Base-by-base conservation (phyloP, 306 rosid species). In the Glycine latifolia region DNA sequence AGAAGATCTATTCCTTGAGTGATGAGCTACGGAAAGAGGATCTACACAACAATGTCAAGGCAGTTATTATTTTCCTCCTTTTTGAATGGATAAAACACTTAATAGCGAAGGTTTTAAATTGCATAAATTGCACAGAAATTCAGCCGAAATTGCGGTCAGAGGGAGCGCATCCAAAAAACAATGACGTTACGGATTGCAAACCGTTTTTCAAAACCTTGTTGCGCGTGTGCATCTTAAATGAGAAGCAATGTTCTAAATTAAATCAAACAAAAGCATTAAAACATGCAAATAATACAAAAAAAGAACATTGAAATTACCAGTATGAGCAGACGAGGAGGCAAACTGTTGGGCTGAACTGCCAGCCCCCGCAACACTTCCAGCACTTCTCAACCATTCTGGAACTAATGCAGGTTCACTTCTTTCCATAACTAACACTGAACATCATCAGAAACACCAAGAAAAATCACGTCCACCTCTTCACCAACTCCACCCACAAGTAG, bases 331-430 rank as follows among this genome's bases (percentile, higher is more conserved):
- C 4, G 97, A 71, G 39, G 93, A 85, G 8, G 94, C 82, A 82
- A 84, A 89, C 82, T 91, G 99, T 89, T 87, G 97, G 89, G 87
- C 83, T 85, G 97, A 91, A 95, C 76, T 91, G 87, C 97, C 93
- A 87, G 92, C 87, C 84, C 97, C 99, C 47, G 91, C 78, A 81
- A 85, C 91, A 87, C 88, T 87, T 89, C 97, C 99, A 74, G 97
- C 72, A 89, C 84, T 88, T 91, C 97, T 91, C 97, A 95, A 88
- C 99, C 99, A 95, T 90, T 95, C 91, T 84, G 99, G 99, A 87
- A 87, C 95, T 89, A 95, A 91, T 37, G 99, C 8, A 73, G 99
- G 97, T 91, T 95, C 97, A 95, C 97, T 91, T 95, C 89, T 91
- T 84, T 88, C 99, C 99, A 95, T 95, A 86, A 85, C 91, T 89